phyloP scores from a whole-genome alignment of 805 yeast genomes.

The Naumovozyma dairenensis region DNA sequence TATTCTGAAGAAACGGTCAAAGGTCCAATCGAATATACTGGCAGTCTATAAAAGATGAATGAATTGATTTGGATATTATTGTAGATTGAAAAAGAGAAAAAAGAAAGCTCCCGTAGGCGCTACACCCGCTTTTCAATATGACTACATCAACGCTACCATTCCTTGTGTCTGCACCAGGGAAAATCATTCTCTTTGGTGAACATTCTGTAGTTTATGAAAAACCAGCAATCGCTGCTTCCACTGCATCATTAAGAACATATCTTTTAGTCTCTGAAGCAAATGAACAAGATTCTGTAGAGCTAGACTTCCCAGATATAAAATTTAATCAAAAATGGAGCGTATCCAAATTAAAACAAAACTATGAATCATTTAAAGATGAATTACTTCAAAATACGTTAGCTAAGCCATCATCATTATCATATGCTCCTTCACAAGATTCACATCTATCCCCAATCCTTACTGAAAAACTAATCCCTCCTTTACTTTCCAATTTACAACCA shows the following conservation, averaged over 20 bases:
- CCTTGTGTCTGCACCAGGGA: conserved; percentile 89
- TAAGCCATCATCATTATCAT: too few relatives aligned
- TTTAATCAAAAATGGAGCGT: conserved; percentile 59
- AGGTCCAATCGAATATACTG: too few relatives aligned
- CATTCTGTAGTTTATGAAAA: conserved; percentile 90
- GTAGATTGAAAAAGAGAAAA: too few relatives aligned
- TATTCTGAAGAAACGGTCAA: too few relatives aligned
- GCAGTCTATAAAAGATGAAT: too few relatives aligned
- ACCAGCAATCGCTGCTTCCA: conserved; percentile 94
- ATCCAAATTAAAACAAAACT: too few relatives aligned
- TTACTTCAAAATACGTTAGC: too few relatives aligned
- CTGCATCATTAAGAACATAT: conserved; percentile 69
- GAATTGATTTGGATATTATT: too few relatives aligned
- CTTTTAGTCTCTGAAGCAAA: conserved; percentile 44
- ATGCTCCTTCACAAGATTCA: too few relatives aligned
- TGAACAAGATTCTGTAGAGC: conserved; percentile 36
- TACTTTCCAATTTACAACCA: conserved; percentile 9
- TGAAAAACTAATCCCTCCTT: background rate
- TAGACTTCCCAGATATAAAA: conserved; percentile 79
- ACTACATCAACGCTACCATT: conserved; percentile 39
- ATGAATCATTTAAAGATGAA: too few relatives aligned
- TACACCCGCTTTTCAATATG: too few relatives aligned
- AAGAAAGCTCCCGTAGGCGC: too few relatives aligned
- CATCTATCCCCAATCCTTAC: background rate
- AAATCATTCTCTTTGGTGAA: conserved; percentile 91